These are phyloP conservation scores for Solanum virginianum DNA, from an alignment of 257 asterid genomes.

Conservation along the genomic window DNA sequence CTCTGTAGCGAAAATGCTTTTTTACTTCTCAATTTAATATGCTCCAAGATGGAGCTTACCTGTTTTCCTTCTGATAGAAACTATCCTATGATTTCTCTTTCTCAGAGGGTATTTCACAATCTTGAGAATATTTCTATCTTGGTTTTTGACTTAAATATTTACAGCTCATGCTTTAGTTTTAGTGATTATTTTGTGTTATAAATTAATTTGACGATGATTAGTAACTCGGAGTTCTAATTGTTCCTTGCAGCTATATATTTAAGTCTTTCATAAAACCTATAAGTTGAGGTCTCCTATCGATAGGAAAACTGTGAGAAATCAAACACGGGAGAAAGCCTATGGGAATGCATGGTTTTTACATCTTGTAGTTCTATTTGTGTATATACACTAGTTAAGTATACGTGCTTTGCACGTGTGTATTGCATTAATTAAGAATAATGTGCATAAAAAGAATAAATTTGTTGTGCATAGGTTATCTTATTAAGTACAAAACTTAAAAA, in stretches of 20 bases:
- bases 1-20: background rate
- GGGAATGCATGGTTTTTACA: background rate
- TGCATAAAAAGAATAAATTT: too few relatives aligned
- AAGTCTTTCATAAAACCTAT: background rate
- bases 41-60: background rate
- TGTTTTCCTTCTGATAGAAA: background rate
- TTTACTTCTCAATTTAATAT: background rate
- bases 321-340: background rate
- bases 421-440: too few relatives aligned
- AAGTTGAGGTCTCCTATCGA: background rate
- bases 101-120: background rate
- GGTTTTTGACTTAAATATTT: background rate
- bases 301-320: background rate
- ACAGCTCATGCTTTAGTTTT: background rate
- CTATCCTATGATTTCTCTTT: background rate
- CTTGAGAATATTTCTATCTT: background rate
- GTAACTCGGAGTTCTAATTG: background rate
- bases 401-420: too few relatives aligned
- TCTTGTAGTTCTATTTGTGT: background rate
- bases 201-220: background rate
- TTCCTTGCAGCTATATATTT: background rate
- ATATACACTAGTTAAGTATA: background rate
- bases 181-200: background rate
- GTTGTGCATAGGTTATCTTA: too few relatives aligned
- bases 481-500: too few relatives aligned